Conservation (phyloP, 108 stramenopile genomes). For the Skeletonema grethae region DNA sequence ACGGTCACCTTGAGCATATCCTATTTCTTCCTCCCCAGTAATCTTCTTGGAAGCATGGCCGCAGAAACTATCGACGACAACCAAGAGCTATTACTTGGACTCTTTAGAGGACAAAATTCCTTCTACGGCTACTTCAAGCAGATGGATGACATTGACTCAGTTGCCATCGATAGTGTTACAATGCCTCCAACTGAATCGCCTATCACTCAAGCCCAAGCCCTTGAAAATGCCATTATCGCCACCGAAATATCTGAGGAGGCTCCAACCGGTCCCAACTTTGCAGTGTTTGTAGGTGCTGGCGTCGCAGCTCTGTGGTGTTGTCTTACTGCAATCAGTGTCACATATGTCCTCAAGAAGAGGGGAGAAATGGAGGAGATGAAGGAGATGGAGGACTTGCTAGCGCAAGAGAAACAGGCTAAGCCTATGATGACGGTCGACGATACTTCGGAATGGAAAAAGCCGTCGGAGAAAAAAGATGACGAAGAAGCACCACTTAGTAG, state of each 20-base stretch:
- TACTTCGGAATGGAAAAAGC: not conserved
- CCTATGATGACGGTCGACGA: not conserved
- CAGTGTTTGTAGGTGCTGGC: not conserved
- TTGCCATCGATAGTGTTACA: not conserved
- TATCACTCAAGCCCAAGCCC: not conserved
- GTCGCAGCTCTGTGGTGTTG: conserved; percentile 6
- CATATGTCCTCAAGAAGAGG: not conserved
- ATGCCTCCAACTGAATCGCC: not conserved
- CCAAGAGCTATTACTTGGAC: not conserved
- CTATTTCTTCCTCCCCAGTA: not conserved
- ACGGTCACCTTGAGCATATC: not conserved
- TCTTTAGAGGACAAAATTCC: not conserved
- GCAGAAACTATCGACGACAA: conserved; percentile 1
- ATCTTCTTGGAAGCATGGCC: not conserved
- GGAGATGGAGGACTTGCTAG: not conserved
- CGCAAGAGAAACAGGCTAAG: not conserved
- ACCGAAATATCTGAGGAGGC: not conserved
- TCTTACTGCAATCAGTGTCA: conserved; percentile 1
- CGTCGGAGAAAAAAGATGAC: not conserved
- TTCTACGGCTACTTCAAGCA: not conserved
- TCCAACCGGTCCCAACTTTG: not conserved
- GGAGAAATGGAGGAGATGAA: conserved; percentile 1
- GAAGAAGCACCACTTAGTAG: not conserved
- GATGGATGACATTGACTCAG: not conserved
- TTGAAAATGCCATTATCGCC: not conserved